phyloP scores from a whole-genome alignment of 305 asterid genomes.

The Withania somnifera region DNA sequence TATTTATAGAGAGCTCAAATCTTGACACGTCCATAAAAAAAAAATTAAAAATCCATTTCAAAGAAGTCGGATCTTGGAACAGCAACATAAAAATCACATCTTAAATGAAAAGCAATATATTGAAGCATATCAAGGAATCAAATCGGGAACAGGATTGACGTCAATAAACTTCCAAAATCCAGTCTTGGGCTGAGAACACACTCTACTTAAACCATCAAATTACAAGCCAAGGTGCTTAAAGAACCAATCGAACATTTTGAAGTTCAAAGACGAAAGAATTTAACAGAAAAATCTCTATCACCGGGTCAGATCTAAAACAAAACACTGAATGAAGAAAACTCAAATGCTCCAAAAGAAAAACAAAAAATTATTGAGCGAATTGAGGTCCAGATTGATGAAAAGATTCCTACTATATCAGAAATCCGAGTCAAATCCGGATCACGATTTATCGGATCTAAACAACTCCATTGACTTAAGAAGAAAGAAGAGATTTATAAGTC shows the following conservation, averaged over 20 bases:
- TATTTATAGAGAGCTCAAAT: neutral
- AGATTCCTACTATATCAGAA: neutral
- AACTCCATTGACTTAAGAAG: too few species aligned
- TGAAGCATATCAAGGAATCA: neutral
- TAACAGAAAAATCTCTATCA: neutral
- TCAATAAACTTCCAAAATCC: neutral
- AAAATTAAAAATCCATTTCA: neutral
- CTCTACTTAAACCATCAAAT: conserved; percentile 8
- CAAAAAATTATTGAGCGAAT: neutral
- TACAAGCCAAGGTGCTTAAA: too few species aligned
- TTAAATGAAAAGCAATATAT: neutral
- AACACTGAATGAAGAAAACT: neutral
- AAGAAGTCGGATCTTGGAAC: neutral
- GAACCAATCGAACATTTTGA: conserved; percentile 1
- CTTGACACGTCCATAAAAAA: neutral
- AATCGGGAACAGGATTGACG: neutral
- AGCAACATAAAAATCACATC: neutral
- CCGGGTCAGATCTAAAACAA: conserved; percentile 3
- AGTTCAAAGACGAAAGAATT: conserved; percentile 2
- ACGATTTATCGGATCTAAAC: too few species aligned
- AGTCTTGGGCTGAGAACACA: neutral
- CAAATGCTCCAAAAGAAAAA: neutral
- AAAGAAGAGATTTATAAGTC: too few species aligned
- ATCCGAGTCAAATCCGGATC: neutral
- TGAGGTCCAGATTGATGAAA: neutral